phyloP scores from a whole-genome alignment of 176 grass and related monocot genomes.

The Carex kokanica region DNA sequence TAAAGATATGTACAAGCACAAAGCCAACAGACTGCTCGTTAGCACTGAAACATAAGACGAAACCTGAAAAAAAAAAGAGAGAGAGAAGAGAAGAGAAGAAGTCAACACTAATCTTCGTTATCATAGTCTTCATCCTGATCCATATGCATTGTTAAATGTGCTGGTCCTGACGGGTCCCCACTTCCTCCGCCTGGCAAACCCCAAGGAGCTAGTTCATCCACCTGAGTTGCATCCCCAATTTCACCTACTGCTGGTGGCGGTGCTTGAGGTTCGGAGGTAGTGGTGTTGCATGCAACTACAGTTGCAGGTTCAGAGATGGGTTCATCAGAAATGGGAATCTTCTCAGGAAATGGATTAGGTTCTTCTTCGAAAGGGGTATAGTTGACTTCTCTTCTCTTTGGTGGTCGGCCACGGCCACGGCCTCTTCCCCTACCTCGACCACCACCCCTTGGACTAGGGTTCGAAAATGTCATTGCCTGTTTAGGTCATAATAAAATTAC shows the following conservation, averaged over 20 bases:
- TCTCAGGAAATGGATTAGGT: slow-evolving; percentile 60
- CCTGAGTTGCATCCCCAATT: slow-evolving; percentile 43
- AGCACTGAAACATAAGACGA: slow-evolving; percentile 27
- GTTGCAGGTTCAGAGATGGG: neutral
- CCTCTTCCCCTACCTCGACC: slow-evolving; percentile 78
- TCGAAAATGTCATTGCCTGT: slow-evolving; percentile 63
- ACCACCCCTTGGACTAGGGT: slow-evolving; percentile 62
- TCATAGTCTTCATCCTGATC: slow-evolving; percentile 97
- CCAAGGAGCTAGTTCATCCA: slow-evolving; percentile 64
- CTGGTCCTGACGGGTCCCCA: slow-evolving; percentile 65
- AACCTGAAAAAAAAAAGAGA: neutral
- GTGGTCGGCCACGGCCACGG: slow-evolving; percentile 49
- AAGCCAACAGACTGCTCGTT: slow-evolving; percentile 19
- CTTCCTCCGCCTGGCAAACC: slow-evolving; percentile 46
- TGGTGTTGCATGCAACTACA: slow-evolving; percentile 24
- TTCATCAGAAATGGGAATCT: slow-evolving; percentile 32
- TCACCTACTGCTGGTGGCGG: slow-evolving; percentile 26
- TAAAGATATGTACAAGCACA: slow-evolving; percentile 26
- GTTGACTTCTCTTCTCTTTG: slow-evolving; percentile 61
- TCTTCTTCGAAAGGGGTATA: slow-evolving; percentile 87
- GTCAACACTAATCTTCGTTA: slow-evolving; percentile 83
- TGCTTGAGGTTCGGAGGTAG: slow-evolving; percentile 16
- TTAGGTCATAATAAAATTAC: neutral
- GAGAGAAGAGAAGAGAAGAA: neutral
- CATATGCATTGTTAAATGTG: slow-evolving; percentile 76